Evolutionary conservation across 805 yeast genomes (phyloP), one percentile per base, ranked within the genome.

Genomic region (Zygotorulaspora chibaensis): DNA sequence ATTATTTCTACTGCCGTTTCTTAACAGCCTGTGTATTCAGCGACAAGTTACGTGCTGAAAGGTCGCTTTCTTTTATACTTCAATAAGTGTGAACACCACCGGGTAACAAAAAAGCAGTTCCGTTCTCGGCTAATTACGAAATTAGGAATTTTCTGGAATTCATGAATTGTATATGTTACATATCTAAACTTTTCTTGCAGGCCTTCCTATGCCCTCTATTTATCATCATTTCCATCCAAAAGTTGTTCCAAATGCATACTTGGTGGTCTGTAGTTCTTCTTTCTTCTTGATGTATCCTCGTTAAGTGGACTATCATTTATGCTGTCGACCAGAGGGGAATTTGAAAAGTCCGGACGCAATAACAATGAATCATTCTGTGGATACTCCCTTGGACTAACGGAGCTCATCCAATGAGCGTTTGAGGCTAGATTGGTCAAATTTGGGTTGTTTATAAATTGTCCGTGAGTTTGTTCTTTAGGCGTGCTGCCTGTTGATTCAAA

Each of bases 171-270:
- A 20, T 20, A 20, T 7, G 4, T 20, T 29, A 29, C 15, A 29
- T 29, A 29, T 29, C 33, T 29, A 29, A 3, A 13, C 4, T 4
- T 29, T 12, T 29, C 7, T 20, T n/a, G n/a, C n/a, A 20, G 7
- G 25, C 25, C 7, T 20, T 20, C 25, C 4, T 7, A 7, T 16
- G 11, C 16, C 5, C 5, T 16, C 35, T 31, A 38, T 13, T n/a
- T 37, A 25, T 25, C 40, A 12, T 35, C 25, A 34, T 40, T 55
- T 31, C 59, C 63, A 45, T 71, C 66, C 16, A 77, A 61, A 49
- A 77, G 52, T 43, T 73, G 69, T 17, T 77, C 80, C 53, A 77
- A 59, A 44, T 68, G 66, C 31, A 70, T 72, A 54, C 80, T 75
- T 35, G 82, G 81, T 2, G 79, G 76, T 57, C 79, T 63, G 31